Evolutionary conservation across 768 basidiomycete genomes (phyloP).

Genomic region (Auricularia sp.): DNA sequence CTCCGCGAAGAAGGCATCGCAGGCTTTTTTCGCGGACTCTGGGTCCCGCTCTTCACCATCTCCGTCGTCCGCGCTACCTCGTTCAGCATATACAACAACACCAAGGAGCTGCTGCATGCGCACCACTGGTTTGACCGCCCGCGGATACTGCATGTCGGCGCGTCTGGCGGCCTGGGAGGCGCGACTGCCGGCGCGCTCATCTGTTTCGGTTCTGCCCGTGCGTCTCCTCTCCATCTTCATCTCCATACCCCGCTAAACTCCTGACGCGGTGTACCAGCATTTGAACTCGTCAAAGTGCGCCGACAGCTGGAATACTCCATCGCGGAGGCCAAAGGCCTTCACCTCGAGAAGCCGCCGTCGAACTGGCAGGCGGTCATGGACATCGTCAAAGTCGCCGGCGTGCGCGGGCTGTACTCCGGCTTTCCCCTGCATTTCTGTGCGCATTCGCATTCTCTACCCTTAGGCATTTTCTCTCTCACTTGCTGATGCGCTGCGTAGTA

Average conservation of each 20-base stretch:
- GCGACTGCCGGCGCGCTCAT: conserved; percentile 84
- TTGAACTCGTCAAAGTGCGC: conserved; percentile 93
- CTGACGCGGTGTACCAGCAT: conserved; percentile 37
- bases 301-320: conserved; percentile 89
- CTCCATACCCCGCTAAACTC: not conserved
- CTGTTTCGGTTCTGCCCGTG: conserved; percentile 81
- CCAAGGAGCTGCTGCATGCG: conserved; percentile 62
- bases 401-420: conserved; percentile 67
- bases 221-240: conserved; percentile 24
- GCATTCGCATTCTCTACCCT: conserved; percentile 15
- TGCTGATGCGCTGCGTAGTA: conserved; percentile 31
- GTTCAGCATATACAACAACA: conserved; percentile 82
- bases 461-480: conserved; percentile 1
- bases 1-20: conserved; percentile 77
- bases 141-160: conserved; percentile 55
- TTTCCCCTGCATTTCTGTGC: conserved; percentile 77
- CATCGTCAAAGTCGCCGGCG: conserved; percentile 51
- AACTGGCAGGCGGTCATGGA: conserved; percentile 72
- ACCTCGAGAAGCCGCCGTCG: conserved; percentile 64
- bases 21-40: conserved; percentile 85
- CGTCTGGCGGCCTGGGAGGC: conserved; percentile 74
- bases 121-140: conserved; percentile 49
- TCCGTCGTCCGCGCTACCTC: conserved; percentile 92
- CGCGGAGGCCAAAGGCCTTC: conserved; percentile 64
- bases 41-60: conserved; percentile 91